A percentile compares a stretch with the other conserved stretches of the same genome.
Conservation (phyloP, 345 rosid species). For the Citropsis articulata region DNA sequence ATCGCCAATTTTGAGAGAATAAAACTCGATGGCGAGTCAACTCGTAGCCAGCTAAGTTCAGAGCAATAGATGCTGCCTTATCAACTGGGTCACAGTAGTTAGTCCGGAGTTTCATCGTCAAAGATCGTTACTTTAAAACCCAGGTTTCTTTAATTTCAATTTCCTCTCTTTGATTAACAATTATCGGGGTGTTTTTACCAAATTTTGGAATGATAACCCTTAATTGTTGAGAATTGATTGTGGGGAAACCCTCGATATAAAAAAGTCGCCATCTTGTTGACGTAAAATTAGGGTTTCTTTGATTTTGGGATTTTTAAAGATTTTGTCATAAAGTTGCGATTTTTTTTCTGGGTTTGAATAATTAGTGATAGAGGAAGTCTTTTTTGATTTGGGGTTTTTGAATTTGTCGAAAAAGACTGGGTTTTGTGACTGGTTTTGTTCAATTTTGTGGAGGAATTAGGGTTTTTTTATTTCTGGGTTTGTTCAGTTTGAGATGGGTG, state of each 20-base stretch:
- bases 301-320: not conserved
- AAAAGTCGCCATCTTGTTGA: conserved; percentile 17
- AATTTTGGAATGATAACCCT: not conserved
- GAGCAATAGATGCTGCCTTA: not conserved
- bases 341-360: conserved; percentile 14
- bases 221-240: not conserved
- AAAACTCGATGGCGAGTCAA: conserved; percentile 24
- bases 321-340: not conserved
- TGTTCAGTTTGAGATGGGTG: conserved; percentile 49
- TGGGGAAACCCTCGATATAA: not conserved
- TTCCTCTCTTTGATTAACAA: not conserved
- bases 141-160: conserved; percentile 3
- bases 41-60: conserved; percentile 23
- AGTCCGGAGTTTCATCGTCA: conserved; percentile 11
- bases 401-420: not conserved
- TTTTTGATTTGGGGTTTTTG: conserved; percentile 1
- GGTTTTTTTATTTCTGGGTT: conserved; percentile 11
- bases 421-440: conserved; percentile 3
- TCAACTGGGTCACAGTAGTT: conserved; percentile 1
- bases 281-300: conserved; percentile 18
- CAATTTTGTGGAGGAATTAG: conserved; percentile 10
- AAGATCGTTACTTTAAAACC: not conserved
- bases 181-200: not conserved
- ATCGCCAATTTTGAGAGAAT: conserved; percentile 12
- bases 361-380: conserved; percentile 2